A percentile compares a stretch with the other conserved stretches of the same genome.
Conservation (phyloP, 805 yeast species). For the Lipomyces oligophaga region DNA sequence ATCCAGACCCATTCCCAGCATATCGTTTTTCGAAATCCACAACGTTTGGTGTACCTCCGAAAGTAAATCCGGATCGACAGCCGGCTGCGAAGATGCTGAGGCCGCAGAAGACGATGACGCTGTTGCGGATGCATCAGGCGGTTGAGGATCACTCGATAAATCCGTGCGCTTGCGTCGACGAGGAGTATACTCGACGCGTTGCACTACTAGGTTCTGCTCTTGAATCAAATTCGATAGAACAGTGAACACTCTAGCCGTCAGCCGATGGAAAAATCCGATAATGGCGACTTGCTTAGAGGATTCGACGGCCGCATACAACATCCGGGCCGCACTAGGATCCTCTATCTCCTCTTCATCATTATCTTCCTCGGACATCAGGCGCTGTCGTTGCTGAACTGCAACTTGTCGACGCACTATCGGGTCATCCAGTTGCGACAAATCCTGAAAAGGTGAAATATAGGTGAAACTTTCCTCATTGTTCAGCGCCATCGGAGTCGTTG, state of each 20-base stretch:
- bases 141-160: no score
- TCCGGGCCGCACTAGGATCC: slow-evolving; percentile 2
- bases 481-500: slow-evolving; percentile 21
- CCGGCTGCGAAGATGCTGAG: background rate
- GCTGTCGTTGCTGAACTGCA: slow-evolving; percentile 7
- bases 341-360: slow-evolving; percentile 9
- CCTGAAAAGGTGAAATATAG: slow-evolving; percentile 25
- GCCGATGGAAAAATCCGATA: slow-evolving; percentile 31
- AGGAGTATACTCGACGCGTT: slow-evolving; percentile 7
- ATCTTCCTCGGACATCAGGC: slow-evolving; percentile 1
- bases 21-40: slow-evolving; percentile 40
- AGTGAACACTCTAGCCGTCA: slow-evolving; percentile 28
- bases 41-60: slow-evolving; percentile 13
- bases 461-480: slow-evolving; percentile 24
- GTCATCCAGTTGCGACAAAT: slow-evolving; percentile 20
- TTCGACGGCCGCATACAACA: slow-evolving; percentile 13
- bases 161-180: slow-evolving; percentile 6
- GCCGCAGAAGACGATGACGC: background rate
- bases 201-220: slow-evolving; percentile 18
- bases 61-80: slow-evolving; percentile 1
- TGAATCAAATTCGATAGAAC: slow-evolving; percentile 18
- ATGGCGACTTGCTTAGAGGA: slow-evolving; percentile 29
- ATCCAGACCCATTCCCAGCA: slow-evolving; percentile 57
- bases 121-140: background rate
- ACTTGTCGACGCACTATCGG: slow-evolving; percentile 12